Evolutionary conservation across 495 filamentous ascomycete species (phyloP).

Genomic region (Lophium mytilinum): DNA sequence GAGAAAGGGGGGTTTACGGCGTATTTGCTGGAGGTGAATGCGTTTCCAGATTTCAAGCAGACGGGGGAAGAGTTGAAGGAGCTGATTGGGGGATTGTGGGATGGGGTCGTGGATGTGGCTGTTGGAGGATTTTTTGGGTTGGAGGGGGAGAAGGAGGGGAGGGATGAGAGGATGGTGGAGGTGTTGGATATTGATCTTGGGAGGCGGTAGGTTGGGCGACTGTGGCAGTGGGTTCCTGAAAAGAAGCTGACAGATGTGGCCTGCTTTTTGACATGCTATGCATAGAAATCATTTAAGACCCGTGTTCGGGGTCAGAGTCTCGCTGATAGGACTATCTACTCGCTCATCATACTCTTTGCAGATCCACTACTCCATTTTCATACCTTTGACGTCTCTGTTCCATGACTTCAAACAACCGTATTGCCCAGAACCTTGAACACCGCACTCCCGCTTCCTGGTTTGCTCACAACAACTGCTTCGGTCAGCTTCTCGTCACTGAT

Average conservation of each 20-base stretch:
- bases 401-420: conserved; percentile 7
- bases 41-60: conserved; percentile 91
- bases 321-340: no score
- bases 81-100: conserved; percentile 68
- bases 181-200: conserved; percentile 60
- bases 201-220: conserved; percentile 24
- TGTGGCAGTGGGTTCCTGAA: no score
- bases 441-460: conserved; percentile 64
- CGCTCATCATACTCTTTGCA: no score
- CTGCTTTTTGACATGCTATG: no score
- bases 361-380: no score
- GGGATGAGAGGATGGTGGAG: conserved; percentile 39
- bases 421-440: conserved; percentile 20
- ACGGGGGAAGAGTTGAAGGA: conserved; percentile 65
- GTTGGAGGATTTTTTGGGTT: conserved; percentile 54
- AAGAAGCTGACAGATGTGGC: no score
- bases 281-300: no score
- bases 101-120: conserved; percentile 57
- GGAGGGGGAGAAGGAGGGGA: conserved; percentile 27
- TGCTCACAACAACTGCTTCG: conserved; percentile 80
- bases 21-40: conserved; percentile 88
- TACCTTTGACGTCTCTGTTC: no score
- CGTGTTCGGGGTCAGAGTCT: no score
- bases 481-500: conserved; percentile 65
- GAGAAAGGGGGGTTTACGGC: conserved; percentile 44